Percentiles rank a stretch among this genome's conserved stretches.
phyloP scores from a whole-genome alignment of 495 filamentous ascomycete species.

The Lasiosphaeris hirsuta region DNA sequence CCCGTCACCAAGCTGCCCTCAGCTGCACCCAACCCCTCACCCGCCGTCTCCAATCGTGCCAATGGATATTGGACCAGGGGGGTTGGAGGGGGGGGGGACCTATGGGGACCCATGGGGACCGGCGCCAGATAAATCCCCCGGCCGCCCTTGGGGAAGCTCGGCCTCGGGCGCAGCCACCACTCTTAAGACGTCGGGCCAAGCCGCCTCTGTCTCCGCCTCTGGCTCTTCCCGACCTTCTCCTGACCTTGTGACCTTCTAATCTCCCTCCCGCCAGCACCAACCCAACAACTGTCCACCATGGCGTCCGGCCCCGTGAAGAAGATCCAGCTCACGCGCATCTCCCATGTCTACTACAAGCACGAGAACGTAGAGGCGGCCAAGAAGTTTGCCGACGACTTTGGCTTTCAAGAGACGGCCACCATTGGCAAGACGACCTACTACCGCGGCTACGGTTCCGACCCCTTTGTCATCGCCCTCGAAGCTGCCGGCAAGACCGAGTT shows the following conservation, averaged over 20 bases:
- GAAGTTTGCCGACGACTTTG: slow-evolving; percentile 56
- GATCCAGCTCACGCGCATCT: slow-evolving; percentile 52
- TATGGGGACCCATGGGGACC: too few species aligned
- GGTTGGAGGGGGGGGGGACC: too few species aligned
- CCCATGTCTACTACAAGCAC: slow-evolving; percentile 58
- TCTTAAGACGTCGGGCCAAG: neutral
- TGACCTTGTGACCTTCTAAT: neutral
- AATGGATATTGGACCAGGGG: neutral
- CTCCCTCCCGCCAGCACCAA: neutral
- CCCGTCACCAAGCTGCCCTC: too few species aligned
- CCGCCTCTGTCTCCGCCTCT: neutral
- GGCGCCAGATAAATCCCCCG: slow-evolving; percentile 14
- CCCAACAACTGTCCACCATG: slow-evolving; percentile 19
- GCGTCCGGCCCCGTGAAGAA: slow-evolving; percentile 32
- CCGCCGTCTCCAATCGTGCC: neutral
- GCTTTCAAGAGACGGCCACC: slow-evolving; percentile 46
- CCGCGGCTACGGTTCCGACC: slow-evolving; percentile 59
- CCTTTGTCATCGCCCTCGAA: slow-evolving; percentile 51
- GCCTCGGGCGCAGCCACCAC: neutral
- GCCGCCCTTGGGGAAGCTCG: slow-evolving; percentile 5
- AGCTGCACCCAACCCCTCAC: neutral
- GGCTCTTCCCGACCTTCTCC: neutral
- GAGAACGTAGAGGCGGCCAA: slow-evolving; percentile 44
- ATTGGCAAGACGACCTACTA: slow-evolving; percentile 52
- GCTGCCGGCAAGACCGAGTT: slow-evolving; percentile 50